Evolutionary conservation across 2,329 filamentous ascomycete genomes (phyloP).

Genomic region (Diplodia seriata): DNA sequence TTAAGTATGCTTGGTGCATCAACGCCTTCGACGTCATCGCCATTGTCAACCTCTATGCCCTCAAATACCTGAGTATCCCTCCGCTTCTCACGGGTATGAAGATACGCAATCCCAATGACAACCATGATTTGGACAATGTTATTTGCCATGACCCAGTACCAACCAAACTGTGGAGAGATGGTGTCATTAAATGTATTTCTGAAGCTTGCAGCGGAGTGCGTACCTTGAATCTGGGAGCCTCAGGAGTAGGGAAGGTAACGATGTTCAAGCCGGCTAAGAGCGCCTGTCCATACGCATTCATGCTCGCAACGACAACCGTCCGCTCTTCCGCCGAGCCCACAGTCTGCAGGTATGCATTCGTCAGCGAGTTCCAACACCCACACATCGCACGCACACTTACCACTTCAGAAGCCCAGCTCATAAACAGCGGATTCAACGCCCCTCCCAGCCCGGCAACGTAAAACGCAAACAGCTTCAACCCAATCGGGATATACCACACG

Average conservation of each 20-base stretch:
- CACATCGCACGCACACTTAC: not conserved
- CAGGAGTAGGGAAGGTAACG: not conserved
- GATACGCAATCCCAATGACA: constrained; percentile 1
- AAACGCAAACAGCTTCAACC: constrained; percentile 10
- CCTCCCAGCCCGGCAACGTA: constrained; percentile 3
- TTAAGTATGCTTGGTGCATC: not conserved
- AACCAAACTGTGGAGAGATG: not conserved
- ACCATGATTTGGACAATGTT: not conserved
- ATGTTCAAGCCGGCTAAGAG: constrained; percentile 9
- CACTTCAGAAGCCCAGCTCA: constrained; percentile 15
- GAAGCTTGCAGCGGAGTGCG: not conserved
- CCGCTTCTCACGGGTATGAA: constrained; percentile 1
- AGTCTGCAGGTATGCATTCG: not conserved
- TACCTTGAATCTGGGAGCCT: constrained; percentile 18
- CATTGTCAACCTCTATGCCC: not conserved
- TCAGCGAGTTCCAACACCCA: not conserved
- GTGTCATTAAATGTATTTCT: not conserved
- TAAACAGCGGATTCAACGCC: constrained; percentile 4
- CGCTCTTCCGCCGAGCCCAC: constrained; percentile 13
- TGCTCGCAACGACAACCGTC: not conserved
- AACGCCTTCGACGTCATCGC: not conserved
- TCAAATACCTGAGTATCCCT: not conserved
- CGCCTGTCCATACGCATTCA: constrained; percentile 12
- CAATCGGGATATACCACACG: constrained; percentile 8
- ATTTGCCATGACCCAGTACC: constrained; percentile 24